Evolutionary conservation across 164 flowering plant species (phyloP).

Genomic region (Vitis rupestris): DNA sequence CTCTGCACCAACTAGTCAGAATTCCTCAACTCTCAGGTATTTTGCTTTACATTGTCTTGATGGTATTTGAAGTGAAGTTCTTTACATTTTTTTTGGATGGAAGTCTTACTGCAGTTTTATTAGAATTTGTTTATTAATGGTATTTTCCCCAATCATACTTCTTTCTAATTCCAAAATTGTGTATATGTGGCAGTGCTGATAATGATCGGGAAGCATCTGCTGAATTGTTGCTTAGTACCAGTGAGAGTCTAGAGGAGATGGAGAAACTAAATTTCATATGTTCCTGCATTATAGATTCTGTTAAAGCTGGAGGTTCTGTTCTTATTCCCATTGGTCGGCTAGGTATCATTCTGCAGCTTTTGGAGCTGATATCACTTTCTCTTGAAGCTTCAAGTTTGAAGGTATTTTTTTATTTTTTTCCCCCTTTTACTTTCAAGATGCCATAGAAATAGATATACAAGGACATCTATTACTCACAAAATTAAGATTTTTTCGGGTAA

Average conservation of each 20-base stretch:
- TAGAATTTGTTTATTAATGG: neutral
- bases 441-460: neutral
- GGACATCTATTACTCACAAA: no score
- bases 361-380: slow-evolving; percentile 57
- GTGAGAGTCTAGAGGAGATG: slow-evolving; percentile 58
- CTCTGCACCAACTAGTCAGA: slow-evolving; percentile 1
- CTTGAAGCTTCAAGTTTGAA: slow-evolving; percentile 51
- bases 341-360: slow-evolving; percentile 61
- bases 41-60: neutral
- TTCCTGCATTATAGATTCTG: slow-evolving; percentile 58
- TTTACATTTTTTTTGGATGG: neutral
- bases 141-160: neutral
- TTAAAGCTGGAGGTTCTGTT: slow-evolving; percentile 81
- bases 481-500: no score
- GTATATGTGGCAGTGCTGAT: slow-evolving; percentile 21
- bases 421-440: neutral
- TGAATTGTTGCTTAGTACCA: slow-evolving; percentile 25
- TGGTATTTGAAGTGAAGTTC: neutral
- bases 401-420: slow-evolving; percentile 31
- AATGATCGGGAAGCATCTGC: slow-evolving; percentile 16
- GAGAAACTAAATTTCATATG: slow-evolving; percentile 72
- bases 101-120: neutral
- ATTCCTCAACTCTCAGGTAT: slow-evolving; percentile 27
- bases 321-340: slow-evolving; percentile 66
- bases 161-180: neutral